Evolutionary conservation across 1,139 yeast species (phyloP), one percentile per base, ranked within the genome.

Genomic region (Pichia sp.): DNA sequence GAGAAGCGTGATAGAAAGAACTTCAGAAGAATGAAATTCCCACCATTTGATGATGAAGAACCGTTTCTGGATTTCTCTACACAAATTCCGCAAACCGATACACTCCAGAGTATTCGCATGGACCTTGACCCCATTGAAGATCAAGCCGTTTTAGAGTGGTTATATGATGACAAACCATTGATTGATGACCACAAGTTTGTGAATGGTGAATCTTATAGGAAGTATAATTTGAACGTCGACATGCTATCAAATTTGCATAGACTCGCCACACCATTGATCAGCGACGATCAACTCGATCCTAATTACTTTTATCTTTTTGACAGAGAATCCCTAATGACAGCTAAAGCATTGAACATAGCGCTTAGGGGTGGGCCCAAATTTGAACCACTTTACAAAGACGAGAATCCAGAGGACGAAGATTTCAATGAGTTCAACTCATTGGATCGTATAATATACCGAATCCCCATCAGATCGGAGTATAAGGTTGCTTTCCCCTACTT

Each of bases 41-140:
- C 99, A 1, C 91, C 95, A 0, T 87, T 91, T 62, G 98, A 93
- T 59, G 99, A 93, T 54, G 98, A 93, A 55, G 97, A 88, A 55
- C 96, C 96, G 0, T 94, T 94, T 1, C 58, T 88, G 29, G 77
- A 81, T 43, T 91, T 87, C 80, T 54, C 77, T 18, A 94, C 86
- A 42, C 82, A 84, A 49, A 64, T 87, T 16, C 83, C 84, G 42
- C 81, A 76, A 22, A 60, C 77, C 1, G 91, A 81, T 33, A 82
- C 88, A 0, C 67, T 74, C 6, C 88, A 81, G 24, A 69, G 91
- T 0, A 74, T 88, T 22, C 74, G 68, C 44, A 53, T 82, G 45
- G 83, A 80, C 19, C 59, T 82, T 13, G 79, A 80, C 46, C 72
- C 69, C 13, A 64, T 64, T 9, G 84, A 77, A 41, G 84, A 81